phyloP scores from a whole-genome alignment of 1,284 basidiomycete genomes.

The Sporisorium iseilematis-ciliati region DNA sequence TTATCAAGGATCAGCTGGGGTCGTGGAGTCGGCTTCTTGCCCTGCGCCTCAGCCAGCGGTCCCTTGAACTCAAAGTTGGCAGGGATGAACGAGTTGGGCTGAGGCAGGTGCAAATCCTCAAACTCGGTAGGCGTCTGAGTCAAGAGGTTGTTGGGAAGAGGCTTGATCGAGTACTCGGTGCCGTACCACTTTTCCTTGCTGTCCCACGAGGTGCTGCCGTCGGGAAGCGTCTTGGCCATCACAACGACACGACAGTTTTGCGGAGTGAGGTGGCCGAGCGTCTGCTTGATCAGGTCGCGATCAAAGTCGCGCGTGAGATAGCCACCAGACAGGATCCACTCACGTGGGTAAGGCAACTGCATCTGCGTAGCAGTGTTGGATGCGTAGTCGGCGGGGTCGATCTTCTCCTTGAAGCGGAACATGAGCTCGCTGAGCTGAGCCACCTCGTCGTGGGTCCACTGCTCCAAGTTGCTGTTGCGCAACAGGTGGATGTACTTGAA shows the following conservation, averaged over 20 bases:
- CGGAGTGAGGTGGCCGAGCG: conserved; percentile 77
- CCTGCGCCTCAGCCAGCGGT: conserved; percentile 33
- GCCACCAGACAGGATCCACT: conserved; percentile 81
- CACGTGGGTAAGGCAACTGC: conserved; percentile 82
- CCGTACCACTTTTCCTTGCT: conserved; percentile 68
- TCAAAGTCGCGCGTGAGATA: conserved; percentile 84
- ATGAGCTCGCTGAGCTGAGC: conserved; percentile 80
- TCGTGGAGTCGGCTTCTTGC: conserved; percentile 57
- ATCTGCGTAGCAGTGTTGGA: conserved; percentile 82
- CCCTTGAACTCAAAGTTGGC: conserved; percentile 58
- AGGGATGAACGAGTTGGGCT: conserved; percentile 68
- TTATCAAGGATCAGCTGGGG: conserved; percentile 62
- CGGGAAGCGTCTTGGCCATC: conserved; percentile 76
- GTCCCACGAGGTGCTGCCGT: conserved; percentile 59
- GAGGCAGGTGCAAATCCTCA: conserved; percentile 63
- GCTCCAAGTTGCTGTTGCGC: conserved; percentile 77
- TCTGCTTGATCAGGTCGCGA: conserved; percentile 76
- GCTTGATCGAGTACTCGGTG: conserved; percentile 66
- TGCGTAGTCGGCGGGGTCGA: conserved; percentile 82
- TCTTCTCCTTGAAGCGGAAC: conserved; percentile 91
- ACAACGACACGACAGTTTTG: conserved; percentile 80
- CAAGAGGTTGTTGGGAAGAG: conserved; percentile 52
- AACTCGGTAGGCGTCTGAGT: conserved; percentile 36
- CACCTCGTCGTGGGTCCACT: conserved; percentile 84
- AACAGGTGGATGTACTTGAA: conserved; percentile 92